These are phyloP conservation scores for Mycena haematopus DNA, from an alignment of 768 basidiomycete species.

Conservation along the genomic window DNA sequence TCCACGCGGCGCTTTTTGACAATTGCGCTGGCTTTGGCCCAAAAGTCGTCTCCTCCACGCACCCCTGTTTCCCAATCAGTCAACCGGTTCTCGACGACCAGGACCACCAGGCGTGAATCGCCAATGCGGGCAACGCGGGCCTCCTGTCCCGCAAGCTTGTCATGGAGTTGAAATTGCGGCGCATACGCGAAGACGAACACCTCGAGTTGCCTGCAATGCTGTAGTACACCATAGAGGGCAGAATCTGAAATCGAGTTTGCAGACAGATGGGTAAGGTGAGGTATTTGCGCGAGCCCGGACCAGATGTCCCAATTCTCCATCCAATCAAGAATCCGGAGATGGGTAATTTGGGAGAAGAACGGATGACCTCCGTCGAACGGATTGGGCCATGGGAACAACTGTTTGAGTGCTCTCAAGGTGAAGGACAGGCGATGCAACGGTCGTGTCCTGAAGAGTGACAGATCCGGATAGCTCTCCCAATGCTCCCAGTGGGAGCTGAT, in stretches of 20 bases:
- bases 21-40: background rate
- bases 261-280: background rate
- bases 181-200: background rate
- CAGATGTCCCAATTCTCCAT: background rate
- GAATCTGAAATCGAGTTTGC: background rate
- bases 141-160: background rate
- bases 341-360: no score
- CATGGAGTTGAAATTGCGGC: background rate
- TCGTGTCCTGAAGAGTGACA: no score
- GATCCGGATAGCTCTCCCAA: no score
- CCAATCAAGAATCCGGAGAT: no score
- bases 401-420: no score
- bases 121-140: no score
- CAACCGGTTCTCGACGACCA: background rate
- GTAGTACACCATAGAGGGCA: background rate
- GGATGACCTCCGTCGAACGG: no score
- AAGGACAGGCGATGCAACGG: no score
- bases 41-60: slow-evolving; percentile 2
- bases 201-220: background rate
- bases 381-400: no score
- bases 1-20: background rate
- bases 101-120: background rate
- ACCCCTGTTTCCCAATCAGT: background rate
- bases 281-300: background rate
- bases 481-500: no score